phyloP scores from a whole-genome alignment of 1,284 basidiomycete genomes.

The Melampsora larici-populina region DNA sequence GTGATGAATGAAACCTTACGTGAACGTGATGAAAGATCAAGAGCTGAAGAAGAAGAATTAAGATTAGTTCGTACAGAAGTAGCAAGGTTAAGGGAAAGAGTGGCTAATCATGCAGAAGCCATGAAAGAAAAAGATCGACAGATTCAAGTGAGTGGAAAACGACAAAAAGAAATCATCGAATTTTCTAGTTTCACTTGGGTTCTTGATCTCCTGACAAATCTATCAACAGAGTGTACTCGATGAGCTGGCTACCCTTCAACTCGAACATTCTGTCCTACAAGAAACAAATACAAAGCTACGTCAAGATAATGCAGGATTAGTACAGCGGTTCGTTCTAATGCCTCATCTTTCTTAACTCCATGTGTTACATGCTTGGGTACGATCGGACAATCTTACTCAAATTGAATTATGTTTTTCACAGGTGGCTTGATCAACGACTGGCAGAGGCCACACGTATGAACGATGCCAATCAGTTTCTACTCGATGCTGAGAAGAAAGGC shows the following conservation, averaged over 20 bases:
- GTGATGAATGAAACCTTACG: slow-evolving; percentile 89
- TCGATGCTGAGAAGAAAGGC: slow-evolving; percentile 41
- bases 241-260: slow-evolving; percentile 81
- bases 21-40: slow-evolving; percentile 78
- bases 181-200: background rate
- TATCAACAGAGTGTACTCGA: slow-evolving; percentile 76
- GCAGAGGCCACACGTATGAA: slow-evolving; percentile 92
- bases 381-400: background rate
- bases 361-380: background rate
- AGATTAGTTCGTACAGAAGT: slow-evolving; percentile 71
- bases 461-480: slow-evolving; percentile 55
- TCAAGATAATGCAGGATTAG: slow-evolving; percentile 86
- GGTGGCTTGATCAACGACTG: slow-evolving; percentile 90
- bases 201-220: background rate
- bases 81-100: slow-evolving; percentile 57
- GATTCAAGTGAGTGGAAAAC: slow-evolving; percentile 20
- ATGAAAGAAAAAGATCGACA: slow-evolving; percentile 41
- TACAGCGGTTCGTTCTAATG: slow-evolving; percentile 63
- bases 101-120: slow-evolving; percentile 35
- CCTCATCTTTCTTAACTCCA: background rate
- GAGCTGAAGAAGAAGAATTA: slow-evolving; percentile 72
- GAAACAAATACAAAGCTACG: slow-evolving; percentile 77
- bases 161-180: too few relatives aligned
- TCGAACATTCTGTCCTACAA: slow-evolving; percentile 84
- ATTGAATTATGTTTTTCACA: background rate